Conservation (phyloP, 31 red algal genomes). For the Endocladia muricata region DNA sequence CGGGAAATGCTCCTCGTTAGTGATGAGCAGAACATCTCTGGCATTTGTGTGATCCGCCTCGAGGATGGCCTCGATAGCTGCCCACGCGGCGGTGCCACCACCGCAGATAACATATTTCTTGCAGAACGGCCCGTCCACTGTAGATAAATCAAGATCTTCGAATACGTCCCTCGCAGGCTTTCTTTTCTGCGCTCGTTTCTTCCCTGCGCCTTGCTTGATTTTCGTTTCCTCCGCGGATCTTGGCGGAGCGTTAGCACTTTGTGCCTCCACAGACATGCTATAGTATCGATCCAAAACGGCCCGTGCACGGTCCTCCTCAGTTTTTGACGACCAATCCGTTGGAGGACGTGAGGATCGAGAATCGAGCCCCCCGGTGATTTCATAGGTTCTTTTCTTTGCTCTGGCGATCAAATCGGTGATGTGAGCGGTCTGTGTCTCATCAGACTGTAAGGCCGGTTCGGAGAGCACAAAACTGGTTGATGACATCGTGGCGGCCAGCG, state of each 20-base stretch:
- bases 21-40: constrained; percentile 57
- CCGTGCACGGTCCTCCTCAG: constrained; percentile 27
- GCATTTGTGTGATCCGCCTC: constrained; percentile 16
- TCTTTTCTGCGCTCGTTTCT: background rate
- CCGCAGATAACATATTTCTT: constrained; percentile 58
- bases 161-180: constrained; percentile 12
- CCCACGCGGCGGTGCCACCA: constrained; percentile 78
- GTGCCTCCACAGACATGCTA: constrained; percentile 47
- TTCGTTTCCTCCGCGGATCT: background rate
- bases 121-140: constrained; percentile 19
- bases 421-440: background rate
- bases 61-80: constrained; percentile 66
- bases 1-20: constrained; percentile 49
- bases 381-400: background rate
- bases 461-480: background rate
- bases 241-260: background rate
- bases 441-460: too few relatives aligned
- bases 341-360: background rate
- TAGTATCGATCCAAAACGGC: constrained; percentile 56
- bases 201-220: background rate
- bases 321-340: too few relatives aligned
- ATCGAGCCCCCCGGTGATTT: background rate
- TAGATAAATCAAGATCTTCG: constrained; percentile 3
- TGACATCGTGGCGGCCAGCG: constrained; percentile 3
- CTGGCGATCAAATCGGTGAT: background rate